A percentile compares a stretch with the other conserved stretches of the same genome.
phyloP scores from a whole-genome alignment of 2,329 filamentous ascomycete genomes.

The Trichoderma guizhouense region DNA sequence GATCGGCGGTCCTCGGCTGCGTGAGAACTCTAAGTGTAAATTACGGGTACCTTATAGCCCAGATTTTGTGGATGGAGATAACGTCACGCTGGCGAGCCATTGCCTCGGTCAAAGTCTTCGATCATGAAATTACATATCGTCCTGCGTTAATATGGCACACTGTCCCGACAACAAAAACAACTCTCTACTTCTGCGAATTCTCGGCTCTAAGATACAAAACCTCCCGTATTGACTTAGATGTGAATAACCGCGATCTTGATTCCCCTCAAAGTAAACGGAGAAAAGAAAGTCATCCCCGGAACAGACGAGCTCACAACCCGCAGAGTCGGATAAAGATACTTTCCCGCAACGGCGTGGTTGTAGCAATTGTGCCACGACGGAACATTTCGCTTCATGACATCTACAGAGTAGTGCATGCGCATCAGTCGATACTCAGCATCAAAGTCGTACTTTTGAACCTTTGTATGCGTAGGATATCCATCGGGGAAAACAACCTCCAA shows the following conservation, averaged over 20 bases:
- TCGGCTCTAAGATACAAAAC: background rate
- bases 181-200: background rate
- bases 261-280: background rate
- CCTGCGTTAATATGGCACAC: background rate
- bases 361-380: constrained; percentile 2
- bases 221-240: background rate
- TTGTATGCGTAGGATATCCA: background rate
- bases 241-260: background rate
- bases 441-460: constrained; percentile 1
- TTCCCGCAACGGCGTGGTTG: background rate
- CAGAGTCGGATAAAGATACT: background rate
- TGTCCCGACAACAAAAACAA: too few species aligned
- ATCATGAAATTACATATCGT: background rate
- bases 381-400: background rate
- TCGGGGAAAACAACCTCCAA: background rate
- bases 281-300: background rate
- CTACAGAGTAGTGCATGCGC: background rate
- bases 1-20: background rate
- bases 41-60: background rate
- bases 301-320: background rate
- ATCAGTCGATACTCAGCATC: background rate
- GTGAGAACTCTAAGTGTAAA: background rate
- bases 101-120: background rate
- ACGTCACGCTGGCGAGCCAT: background rate
- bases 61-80: background rate